Percentiles rank a stretch among this genome's conserved stretches.
These are phyloP conservation scores for Suhomyces canberraensis DNA, from an alignment of 805 yeast species.

Conservation along the genomic window DNA sequence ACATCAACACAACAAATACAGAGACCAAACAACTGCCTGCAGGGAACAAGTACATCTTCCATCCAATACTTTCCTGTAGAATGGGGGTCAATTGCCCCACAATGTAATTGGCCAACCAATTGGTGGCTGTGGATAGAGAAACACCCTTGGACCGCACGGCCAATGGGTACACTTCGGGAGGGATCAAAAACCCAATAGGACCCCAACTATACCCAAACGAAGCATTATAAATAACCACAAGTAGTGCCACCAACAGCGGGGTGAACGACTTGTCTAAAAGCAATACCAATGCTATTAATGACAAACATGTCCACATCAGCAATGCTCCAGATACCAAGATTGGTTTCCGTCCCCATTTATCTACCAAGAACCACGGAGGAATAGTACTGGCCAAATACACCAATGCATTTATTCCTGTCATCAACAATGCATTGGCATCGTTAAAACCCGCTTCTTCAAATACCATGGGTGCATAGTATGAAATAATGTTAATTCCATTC, in stretches of 20 bases:
- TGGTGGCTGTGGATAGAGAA: slow-evolving; percentile 42
- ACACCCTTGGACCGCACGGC: slow-evolving; percentile 44
- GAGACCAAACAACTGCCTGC: slow-evolving; percentile 36
- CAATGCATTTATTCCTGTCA: slow-evolving; percentile 43
- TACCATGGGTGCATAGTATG: slow-evolving; percentile 57
- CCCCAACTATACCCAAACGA: slow-evolving; percentile 47
- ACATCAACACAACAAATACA: slow-evolving; percentile 30
- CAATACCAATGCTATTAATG: slow-evolving; percentile 33
- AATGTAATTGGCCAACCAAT: slow-evolving; percentile 44
- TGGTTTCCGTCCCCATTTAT: slow-evolving; percentile 45
- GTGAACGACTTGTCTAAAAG: slow-evolving; percentile 29
- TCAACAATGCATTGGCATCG: slow-evolving; percentile 38
- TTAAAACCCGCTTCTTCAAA: slow-evolving; percentile 47
- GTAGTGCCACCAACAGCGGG: slow-evolving; percentile 36
- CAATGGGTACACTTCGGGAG: slow-evolving; percentile 44
- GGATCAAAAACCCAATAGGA: slow-evolving; percentile 42
- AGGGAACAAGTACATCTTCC: slow-evolving; percentile 43
- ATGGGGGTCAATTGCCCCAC: slow-evolving; percentile 46
- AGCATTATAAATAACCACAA: slow-evolving; percentile 42
- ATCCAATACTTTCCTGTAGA: slow-evolving; percentile 35
- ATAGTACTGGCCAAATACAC: slow-evolving; percentile 39
- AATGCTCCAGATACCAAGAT: slow-evolving; percentile 40
- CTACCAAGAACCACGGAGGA: slow-evolving; percentile 46
- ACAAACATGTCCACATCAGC: slow-evolving; percentile 36
- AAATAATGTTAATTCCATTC: slow-evolving; percentile 56